Evolutionary conservation across 306 rosid genomes (phyloP).

Genomic region (Delonix regia): DNA sequence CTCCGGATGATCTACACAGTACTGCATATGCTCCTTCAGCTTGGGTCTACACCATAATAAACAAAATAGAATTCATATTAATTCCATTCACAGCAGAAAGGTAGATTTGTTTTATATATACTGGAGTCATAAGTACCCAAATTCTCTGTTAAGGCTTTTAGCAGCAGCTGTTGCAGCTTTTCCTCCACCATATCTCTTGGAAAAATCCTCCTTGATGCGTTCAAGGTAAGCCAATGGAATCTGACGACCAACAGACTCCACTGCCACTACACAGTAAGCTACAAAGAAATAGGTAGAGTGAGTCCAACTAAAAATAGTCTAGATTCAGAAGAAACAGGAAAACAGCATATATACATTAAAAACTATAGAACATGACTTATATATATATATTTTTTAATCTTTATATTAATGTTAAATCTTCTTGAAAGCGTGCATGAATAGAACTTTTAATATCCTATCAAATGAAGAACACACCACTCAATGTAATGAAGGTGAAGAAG

Average conservation of each 20-base stretch:
- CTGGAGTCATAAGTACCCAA: conserved; percentile 44
- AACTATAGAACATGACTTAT: background rate
- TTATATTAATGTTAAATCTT: background rate
- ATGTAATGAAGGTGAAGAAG: background rate
- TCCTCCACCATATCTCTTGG: conserved; percentile 68
- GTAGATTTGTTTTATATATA: background rate
- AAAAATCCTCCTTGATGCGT: conserved; percentile 66
- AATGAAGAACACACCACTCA: background rate
- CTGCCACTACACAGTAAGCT: conserved; percentile 45
- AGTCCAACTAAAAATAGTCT: background rate
- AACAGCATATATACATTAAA: background rate
- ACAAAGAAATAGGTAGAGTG: conserved; percentile 26
- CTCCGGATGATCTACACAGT: conserved; percentile 23
- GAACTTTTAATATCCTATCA: background rate
- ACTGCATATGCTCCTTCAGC: conserved; percentile 28
- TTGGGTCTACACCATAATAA: conserved; percentile 47
- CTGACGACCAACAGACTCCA: conserved; percentile 64
- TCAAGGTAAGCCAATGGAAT: conserved; percentile 71
- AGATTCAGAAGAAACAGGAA: background rate
- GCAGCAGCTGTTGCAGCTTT: conserved; percentile 72
- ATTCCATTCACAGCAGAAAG: background rate
- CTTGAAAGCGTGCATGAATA: background rate
- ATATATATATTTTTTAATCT: background rate
- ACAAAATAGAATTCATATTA: background rate
- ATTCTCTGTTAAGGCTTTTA: conserved; percentile 66